Base-by-base conservation (phyloP, 2,329 filamentous ascomycete species). In the Hymenotorrendiella dingleyae region DNA sequence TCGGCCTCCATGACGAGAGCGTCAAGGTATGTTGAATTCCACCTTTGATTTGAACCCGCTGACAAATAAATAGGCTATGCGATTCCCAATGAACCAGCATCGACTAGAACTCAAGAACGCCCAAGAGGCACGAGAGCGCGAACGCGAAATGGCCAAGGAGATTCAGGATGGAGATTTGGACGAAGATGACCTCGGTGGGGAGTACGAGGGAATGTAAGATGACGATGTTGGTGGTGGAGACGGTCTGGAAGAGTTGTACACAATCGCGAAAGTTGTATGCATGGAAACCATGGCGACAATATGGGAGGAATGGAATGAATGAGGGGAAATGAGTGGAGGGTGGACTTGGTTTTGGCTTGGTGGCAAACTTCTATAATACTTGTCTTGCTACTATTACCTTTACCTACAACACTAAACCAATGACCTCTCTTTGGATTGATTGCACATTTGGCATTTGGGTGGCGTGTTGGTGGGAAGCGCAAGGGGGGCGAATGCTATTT, bases 21-120 rank as follows among this genome's bases (percentile, higher is more conserved):
- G 90, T 98, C 60, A 97, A 95, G 86, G 86, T 90, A 74, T 61
- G 71, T 61, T 45, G 36, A 32, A 14, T 26, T 24, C 37, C 7
- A 9, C 6, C 42, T 17, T 38, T 23, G 23, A 24, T 7, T n/a
- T 7, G 14, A 8, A 12, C 34, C 29, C 11, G 30, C 16, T 29
- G 34, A 43, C 51, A 43, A 52, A 34, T 37, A 48, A 38, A 49
- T 29, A 91, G 86, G 91, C 93, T 20, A 98, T 98, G 93, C 82
- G 93, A 42, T 98, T 97, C 69, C 93, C 93, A 2, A 97, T 97
- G 91, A 96, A 98, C 71, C 93, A 97, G 67, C 93, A 98, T 68
- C 81, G 93, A 14, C 74, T 97, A 43, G 93, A 98, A 68, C 76
- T 98, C 43, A 97, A 96, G 78, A 97, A 94, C 59, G 93, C 93